Evolutionary conservation across 1,139 yeast genomes (phyloP).

Genomic region (Candida labiduridarum): DNA sequence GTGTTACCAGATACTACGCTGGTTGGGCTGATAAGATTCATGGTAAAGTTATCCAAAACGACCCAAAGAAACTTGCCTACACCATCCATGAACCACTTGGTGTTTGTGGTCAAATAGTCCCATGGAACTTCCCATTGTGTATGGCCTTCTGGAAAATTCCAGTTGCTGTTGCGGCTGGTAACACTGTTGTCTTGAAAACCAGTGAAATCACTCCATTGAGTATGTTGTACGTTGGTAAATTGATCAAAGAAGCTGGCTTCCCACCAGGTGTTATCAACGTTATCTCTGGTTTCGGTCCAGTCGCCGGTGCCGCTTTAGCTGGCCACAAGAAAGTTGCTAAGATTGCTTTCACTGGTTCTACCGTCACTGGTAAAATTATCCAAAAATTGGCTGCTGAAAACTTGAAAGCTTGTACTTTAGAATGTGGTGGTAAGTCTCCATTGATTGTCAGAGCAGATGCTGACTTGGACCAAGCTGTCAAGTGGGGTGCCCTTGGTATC

Average conservation of each 20-base stretch:
- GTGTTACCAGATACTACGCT: slow-evolving; percentile 68
- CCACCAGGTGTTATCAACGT: slow-evolving; percentile 73
- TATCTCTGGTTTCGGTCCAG: slow-evolving; percentile 57
- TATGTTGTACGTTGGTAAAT: slow-evolving; percentile 53
- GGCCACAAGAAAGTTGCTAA: slow-evolving; percentile 58
- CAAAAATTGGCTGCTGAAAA: slow-evolving; percentile 61
- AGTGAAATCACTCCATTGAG: slow-evolving; percentile 71
- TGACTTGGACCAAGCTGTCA: slow-evolving; percentile 77
- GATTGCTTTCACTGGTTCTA: slow-evolving; percentile 69
- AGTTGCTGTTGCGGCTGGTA: slow-evolving; percentile 71
- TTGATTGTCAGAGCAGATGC: slow-evolving; percentile 72
- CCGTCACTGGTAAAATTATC: slow-evolving; percentile 61
- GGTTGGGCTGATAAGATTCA: slow-evolving; percentile 84
- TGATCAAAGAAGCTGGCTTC: slow-evolving; percentile 66
- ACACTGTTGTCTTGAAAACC: slow-evolving; percentile 63
- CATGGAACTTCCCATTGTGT: slow-evolving; percentile 64
- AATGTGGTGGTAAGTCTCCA: slow-evolving; percentile 92
- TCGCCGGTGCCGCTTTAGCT: slow-evolving; percentile 62
- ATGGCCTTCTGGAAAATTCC: slow-evolving; percentile 66
- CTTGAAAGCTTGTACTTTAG: slow-evolving; percentile 78
- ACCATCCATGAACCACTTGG: slow-evolving; percentile 83
- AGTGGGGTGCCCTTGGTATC: slow-evolving; percentile 84
- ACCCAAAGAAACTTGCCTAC: slow-evolving; percentile 69
- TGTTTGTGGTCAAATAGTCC: slow-evolving; percentile 76
- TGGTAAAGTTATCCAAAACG: slow-evolving; percentile 70